Conservation (phyloP, 148 eudicot genomes). For the Hydrangea macrophylla region DNA sequence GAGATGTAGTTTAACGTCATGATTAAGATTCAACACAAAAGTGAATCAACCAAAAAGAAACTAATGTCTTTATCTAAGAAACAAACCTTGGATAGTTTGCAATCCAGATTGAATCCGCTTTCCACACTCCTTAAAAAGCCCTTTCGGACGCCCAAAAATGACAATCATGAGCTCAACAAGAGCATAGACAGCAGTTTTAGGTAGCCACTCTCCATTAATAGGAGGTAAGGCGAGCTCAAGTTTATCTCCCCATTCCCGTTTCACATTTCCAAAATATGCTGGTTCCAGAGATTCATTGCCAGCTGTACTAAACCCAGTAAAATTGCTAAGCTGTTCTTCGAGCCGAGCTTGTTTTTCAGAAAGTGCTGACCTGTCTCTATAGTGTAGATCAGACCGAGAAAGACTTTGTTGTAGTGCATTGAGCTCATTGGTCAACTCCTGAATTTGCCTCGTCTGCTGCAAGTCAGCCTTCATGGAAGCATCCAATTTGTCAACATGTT, state of each 20-base stretch:
- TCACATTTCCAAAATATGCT: slow-evolving; percentile 60
- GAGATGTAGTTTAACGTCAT: background rate
- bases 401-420: slow-evolving; percentile 50
- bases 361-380: slow-evolving; percentile 53
- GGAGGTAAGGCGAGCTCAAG: slow-evolving; percentile 90
- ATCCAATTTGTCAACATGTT: slow-evolving; percentile 80
- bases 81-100: slow-evolving; percentile 68
- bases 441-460: slow-evolving; percentile 49
- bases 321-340: slow-evolving; percentile 53
- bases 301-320: slow-evolving; percentile 31
- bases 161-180: slow-evolving; percentile 85
- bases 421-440: slow-evolving; percentile 60
- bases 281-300: slow-evolving; percentile 48
- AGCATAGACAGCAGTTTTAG: slow-evolving; percentile 86
- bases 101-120: slow-evolving; percentile 86
- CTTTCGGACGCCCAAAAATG: slow-evolving; percentile 86
- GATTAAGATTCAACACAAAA: background rate
- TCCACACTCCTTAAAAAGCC: slow-evolving; percentile 83
- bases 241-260: slow-evolving; percentile 55
- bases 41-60: slow-evolving; percentile 3
- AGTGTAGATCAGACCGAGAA: slow-evolving; percentile 47
- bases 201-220: slow-evolving; percentile 97
- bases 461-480: slow-evolving; percentile 84
- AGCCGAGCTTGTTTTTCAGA: slow-evolving; percentile 56
- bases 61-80: slow-evolving; percentile 3